Evolutionary conservation across 805 yeast genomes (phyloP), one percentile per base, ranked within the genome.

Genomic region (Maudiozyma turicensis): DNA sequence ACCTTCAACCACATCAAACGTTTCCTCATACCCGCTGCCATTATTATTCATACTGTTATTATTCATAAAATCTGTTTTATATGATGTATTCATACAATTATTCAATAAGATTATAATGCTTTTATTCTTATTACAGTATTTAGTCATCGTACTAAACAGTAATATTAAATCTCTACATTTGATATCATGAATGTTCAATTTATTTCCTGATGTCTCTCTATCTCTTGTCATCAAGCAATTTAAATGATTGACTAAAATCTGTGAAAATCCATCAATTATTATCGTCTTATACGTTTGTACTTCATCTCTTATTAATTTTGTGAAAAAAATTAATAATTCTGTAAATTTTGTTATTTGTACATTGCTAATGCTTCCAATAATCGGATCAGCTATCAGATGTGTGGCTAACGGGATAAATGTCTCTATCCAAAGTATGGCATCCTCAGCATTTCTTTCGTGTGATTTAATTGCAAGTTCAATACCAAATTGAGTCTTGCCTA

Each of bases 231-330:
- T 30, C 3, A 40, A 30, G 3, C 13, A 29, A 20, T 55, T 48
- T 39, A 65, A 14, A 48, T 64, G 61, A 45, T 61, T 58, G 14
- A 51, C 53, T 8, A 62, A 50, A 7, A 64, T 47, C 39, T 58
- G 61, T n/a, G 69, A 63, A 45, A 65, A 56, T 9, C 69, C 67
- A 51, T 64, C 65, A 11, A 65, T 57, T 15, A 65, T 49, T 15
- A 65, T 50, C 8, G 61, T 46, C 3, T 50, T 47, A 47, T 55
- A 63, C n/a, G 34, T 26, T 8, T 44, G 45, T 3, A 39, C 40
- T 14, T 46, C 37, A 11, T 37, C 43, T 10, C 30, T 30, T 7
- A 41, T 28, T 50, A 59, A 35, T 38, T 55, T 49, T 43, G 53
- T 55, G 47, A 64, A 58, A 48, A 61, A 58, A 33, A 51, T 52